Evolutionary conservation across 768 basidiomycete genomes (phyloP).

Genomic region (Leucosporidium yakuticum): DNA sequence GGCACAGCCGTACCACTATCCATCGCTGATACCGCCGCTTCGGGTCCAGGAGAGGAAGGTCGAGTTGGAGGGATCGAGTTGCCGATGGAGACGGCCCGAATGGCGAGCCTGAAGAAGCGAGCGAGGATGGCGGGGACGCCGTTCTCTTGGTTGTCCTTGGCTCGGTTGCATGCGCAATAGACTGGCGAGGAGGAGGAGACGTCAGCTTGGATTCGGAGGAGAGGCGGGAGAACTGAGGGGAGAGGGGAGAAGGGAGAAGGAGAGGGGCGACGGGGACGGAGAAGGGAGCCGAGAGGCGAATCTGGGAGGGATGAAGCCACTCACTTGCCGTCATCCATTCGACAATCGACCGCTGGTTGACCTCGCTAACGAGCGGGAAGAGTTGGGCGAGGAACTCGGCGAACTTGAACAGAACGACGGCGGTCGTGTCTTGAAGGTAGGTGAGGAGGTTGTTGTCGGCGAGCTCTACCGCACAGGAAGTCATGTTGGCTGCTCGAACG

Average conservation of each 20-base stretch:
- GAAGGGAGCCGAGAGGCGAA: too few relatives aligned
- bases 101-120: conserved; percentile 11
- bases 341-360: conserved; percentile 4
- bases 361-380: conserved; percentile 5
- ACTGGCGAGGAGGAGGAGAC: neutral
- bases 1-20: too few relatives aligned
- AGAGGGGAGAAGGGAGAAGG: neutral
- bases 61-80: too few relatives aligned
- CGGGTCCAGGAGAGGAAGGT: too few relatives aligned
- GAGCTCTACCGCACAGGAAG: conserved; percentile 14
- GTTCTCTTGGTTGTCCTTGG: conserved; percentile 1
- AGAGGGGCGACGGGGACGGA: neutral
- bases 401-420: neutral
- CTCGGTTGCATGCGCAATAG: conserved; percentile 3
- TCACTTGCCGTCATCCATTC: neutral
- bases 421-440: conserved; percentile 4
- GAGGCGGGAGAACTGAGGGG: too few relatives aligned
- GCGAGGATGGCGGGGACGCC: conserved; percentile 6
- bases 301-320: neutral
- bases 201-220: too few relatives aligned
- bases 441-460: neutral
- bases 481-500: neutral
- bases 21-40: too few relatives aligned
- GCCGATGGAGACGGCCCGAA: neutral
- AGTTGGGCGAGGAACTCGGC: conserved; percentile 8